Percentiles rank a stretch among this genome's conserved stretches.
These are phyloP conservation scores for Citrus inodora DNA, from an alignment of 345 rosid species.

Conservation along the genomic window DNA sequence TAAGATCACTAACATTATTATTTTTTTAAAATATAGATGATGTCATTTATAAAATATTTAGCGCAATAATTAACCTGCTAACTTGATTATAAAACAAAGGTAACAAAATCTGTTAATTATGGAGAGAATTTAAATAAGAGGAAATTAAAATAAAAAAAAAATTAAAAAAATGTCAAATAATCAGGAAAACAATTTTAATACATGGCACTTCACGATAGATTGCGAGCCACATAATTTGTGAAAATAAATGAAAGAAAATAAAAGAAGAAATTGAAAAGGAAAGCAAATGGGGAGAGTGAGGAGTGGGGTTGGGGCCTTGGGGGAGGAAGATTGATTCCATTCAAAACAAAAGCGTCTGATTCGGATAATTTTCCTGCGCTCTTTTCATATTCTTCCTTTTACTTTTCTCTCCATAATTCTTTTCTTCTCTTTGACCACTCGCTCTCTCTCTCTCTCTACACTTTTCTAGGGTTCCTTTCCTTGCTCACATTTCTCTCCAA, in stretches of 20 bases:
- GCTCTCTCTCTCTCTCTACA: constrained; percentile 13
- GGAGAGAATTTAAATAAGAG: neutral
- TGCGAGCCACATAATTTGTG: too few species aligned
- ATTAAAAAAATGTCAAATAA: too few species aligned
- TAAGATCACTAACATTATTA: too few species aligned
- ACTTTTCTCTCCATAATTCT: constrained; percentile 21
- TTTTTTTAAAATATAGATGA: neutral
- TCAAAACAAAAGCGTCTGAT: constrained; percentile 30
- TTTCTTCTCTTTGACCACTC: constrained; percentile 50
- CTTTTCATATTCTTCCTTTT: constrained; percentile 6
- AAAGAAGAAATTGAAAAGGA: neutral
- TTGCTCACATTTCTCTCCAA: neutral
- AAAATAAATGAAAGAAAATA: too few species aligned
- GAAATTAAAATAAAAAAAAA: neutral
- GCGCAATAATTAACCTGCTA: neutral
- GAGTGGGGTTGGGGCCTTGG: neutral
- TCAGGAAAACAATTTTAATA: too few species aligned
- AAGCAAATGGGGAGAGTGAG: neutral
- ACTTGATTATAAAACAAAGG: neutral
- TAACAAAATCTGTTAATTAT: neutral
- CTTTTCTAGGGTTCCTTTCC: constrained; percentile 29
- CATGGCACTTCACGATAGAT: too few species aligned
- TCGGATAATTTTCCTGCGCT: constrained; percentile 21
- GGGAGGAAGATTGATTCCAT: constrained; percentile 18
- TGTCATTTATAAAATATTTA: neutral